Percentiles rank a stretch among this genome's conserved stretches.
phyloP scores from a whole-genome alignment of 768 basidiomycete species.

The Suillus brevipes region DNA sequence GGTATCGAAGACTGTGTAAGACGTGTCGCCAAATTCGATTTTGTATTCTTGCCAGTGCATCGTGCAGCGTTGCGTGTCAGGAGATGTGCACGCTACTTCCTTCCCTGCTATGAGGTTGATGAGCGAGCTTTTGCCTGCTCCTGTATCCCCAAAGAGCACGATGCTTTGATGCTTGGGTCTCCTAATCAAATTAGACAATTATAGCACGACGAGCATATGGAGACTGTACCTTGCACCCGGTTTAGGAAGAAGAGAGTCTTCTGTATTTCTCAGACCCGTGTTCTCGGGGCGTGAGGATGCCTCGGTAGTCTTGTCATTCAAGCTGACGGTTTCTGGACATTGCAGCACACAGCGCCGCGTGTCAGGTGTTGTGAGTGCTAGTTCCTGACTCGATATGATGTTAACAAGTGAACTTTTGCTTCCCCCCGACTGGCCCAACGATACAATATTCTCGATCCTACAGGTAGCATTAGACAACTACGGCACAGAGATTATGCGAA shows the following conservation, averaged over 20 bases:
- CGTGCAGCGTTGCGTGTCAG: constrained; percentile 32
- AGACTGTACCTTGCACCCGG: not conserved
- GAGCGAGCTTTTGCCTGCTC: constrained; percentile 35
- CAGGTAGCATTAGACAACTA: not conserved
- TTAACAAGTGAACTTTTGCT: constrained; percentile 38
- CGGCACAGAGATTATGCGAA: too few relatives aligned
- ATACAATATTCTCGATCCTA: constrained; percentile 26
- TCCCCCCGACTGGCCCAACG: constrained; percentile 42
- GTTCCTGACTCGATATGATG: constrained; percentile 34
- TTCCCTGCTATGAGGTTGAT: constrained; percentile 40
- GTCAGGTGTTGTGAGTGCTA: constrained; percentile 25
- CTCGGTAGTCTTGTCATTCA: constrained; percentile 20
- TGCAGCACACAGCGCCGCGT: constrained; percentile 34
- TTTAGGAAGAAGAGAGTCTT: constrained; percentile 12
- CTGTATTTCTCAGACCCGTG: constrained; percentile 17
- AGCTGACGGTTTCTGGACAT: constrained; percentile 26
- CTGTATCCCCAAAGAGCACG: constrained; percentile 44
- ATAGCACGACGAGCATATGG: not conserved
- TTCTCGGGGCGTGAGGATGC: constrained; percentile 34
- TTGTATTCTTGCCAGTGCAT: constrained; percentile 28
- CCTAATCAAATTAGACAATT: not conserved
- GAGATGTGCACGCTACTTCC: constrained; percentile 26
- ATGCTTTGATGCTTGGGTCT: constrained; percentile 18
- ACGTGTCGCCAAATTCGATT: constrained; percentile 24
- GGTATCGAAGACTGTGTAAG: constrained; percentile 34